These are phyloP conservation scores for Chaetomidium leptoderma DNA, from an alignment of 495 filamentous ascomycete genomes.

Conservation along the genomic window DNA sequence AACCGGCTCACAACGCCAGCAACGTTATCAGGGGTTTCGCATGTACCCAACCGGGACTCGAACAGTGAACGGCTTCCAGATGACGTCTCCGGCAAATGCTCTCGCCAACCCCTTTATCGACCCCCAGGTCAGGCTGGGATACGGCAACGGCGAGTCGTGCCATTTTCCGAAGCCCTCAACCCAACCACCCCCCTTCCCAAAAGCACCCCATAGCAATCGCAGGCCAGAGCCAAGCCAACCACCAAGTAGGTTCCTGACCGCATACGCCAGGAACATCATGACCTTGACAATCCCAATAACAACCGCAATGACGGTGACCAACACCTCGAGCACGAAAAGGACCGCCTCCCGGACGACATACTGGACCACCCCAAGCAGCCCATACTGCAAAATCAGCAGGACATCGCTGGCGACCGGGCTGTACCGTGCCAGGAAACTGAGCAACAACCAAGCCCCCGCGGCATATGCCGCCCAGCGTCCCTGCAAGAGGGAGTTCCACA, in stretches of 20 bases:
- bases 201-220: neutral
- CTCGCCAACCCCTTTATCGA: neutral
- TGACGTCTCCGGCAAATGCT: neutral
- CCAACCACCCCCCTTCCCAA: neutral
- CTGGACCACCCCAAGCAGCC: neutral
- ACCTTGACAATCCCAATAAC: neutral
- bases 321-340: conserved; percentile 2
- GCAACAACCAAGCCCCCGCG: neutral
- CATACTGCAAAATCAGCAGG: neutral
- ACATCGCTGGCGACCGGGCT: neutral
- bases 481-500: neutral
- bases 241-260: neutral
- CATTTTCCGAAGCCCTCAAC: neutral
- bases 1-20: too few relatives aligned
- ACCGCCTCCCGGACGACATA: neutral
- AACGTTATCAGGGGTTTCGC: too few relatives aligned
- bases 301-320: neutral
- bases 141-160: neutral
- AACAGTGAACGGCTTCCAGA: too few relatives aligned
- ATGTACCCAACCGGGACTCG: neutral
- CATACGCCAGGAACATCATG: neutral
- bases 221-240: too few relatives aligned
- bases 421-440: conserved; percentile 1
- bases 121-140: neutral
- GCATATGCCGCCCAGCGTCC: neutral